Conservation (phyloP, 2,329 filamentous ascomycete genomes). For the Exophiala viscosa region DNA sequence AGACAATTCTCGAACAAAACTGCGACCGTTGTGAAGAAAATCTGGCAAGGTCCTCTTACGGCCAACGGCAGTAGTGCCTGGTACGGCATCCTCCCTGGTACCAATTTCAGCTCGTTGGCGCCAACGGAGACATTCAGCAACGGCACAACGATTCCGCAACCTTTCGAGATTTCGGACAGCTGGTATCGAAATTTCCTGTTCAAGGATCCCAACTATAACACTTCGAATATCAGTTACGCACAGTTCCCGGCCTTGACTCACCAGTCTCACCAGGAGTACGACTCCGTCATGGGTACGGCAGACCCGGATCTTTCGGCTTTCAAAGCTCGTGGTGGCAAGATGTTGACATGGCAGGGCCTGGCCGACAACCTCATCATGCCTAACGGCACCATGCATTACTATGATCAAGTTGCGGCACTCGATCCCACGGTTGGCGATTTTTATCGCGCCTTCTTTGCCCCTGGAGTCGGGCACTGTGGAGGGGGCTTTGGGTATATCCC, state of each 20-base stretch:
- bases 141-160: constrained; percentile 26
- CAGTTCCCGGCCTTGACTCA: constrained; percentile 29
- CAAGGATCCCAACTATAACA: constrained; percentile 33
- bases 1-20: constrained; percentile 1
- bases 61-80: too few relatives aligned
- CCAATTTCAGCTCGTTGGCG: too few relatives aligned
- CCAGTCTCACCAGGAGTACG: constrained; percentile 32
- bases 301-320: constrained; percentile 39
- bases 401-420: constrained; percentile 31
- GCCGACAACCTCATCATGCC: constrained; percentile 37
- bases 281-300: constrained; percentile 35
- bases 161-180: constrained; percentile 31
- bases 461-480: constrained; percentile 37
- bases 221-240: constrained; percentile 30
- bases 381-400: constrained; percentile 37
- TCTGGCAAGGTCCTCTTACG: too few relatives aligned
- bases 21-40: background rate
- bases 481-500: constrained; percentile 25
- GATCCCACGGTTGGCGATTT: constrained; percentile 31
- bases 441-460: constrained; percentile 38
- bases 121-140: constrained; percentile 13
- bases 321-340: constrained; percentile 38
- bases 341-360: constrained; percentile 44
- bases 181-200: constrained; percentile 37
- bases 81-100: too few relatives aligned